These are phyloP conservation scores for Coemansia sp. DNA, from an alignment of 371 early-diverging fungal species.

Conservation along the genomic window DNA sequence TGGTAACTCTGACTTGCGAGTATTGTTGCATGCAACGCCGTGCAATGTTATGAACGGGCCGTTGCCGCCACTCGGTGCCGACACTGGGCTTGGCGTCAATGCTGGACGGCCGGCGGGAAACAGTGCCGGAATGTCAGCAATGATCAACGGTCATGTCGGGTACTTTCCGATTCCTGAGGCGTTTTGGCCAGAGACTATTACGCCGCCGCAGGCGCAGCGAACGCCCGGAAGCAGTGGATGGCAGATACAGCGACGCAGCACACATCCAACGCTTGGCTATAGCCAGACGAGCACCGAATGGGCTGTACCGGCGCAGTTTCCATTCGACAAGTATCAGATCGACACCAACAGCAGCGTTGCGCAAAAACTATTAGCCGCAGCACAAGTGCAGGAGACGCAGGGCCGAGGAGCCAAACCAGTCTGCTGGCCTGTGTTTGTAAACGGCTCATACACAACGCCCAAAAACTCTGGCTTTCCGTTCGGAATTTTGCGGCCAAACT, in stretches of 20 bases:
- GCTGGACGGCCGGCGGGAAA: slow-evolving; percentile 4
- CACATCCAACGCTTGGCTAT: slow-evolving; percentile 62
- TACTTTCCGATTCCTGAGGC: slow-evolving; percentile 73
- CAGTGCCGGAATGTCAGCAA: slow-evolving; percentile 37
- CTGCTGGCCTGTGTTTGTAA: slow-evolving; percentile 58
- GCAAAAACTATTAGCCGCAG: slow-evolving; percentile 55
- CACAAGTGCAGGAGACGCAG: slow-evolving; percentile 46
- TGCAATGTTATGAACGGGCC: slow-evolving; percentile 25
- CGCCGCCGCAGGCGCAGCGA: slow-evolving; percentile 20
- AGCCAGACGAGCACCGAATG: slow-evolving; percentile 54
- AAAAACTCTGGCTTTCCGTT: slow-evolving; percentile 63
- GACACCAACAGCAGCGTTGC: slow-evolving; percentile 55
- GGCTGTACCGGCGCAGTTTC: slow-evolving; percentile 64
- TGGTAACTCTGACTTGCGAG: slow-evolving; percentile 43
- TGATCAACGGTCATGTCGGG: slow-evolving; percentile 51
- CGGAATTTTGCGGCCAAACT: slow-evolving; percentile 65
- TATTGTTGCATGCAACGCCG: slow-evolving; percentile 38
- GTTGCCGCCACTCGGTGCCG: slow-evolving; percentile 24
- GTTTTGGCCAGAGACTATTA: slow-evolving; percentile 60
- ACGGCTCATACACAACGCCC: slow-evolving; percentile 57
- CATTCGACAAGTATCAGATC: slow-evolving; percentile 66
- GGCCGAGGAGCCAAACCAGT: slow-evolving; percentile 42
- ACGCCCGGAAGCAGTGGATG: slow-evolving; percentile 10
- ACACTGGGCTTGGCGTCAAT: neutral
- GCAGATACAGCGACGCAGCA: slow-evolving; percentile 52